A percentile compares a stretch with the other conserved stretches of the same genome.
Conservation (phyloP, 1,139 yeast species). For the Blastobotrys proliferans region DNA sequence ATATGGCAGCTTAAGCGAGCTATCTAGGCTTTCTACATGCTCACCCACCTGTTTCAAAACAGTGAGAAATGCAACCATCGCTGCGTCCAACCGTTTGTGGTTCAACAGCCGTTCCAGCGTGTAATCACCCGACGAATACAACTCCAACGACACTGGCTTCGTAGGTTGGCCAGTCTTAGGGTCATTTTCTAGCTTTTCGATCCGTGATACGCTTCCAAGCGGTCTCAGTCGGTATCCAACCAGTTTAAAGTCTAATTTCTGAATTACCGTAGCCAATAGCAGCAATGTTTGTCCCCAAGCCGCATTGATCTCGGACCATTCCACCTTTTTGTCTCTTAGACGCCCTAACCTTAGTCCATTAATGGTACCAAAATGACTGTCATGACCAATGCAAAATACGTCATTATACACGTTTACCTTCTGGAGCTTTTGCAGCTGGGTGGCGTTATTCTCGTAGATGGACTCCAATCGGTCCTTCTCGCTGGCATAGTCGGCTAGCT, state of each 20-base stretch:
- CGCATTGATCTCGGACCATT: constrained; percentile 91
- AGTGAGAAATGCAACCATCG: constrained; percentile 71
- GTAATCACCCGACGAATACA: constrained; percentile 63
- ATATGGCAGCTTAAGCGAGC: constrained; percentile 70
- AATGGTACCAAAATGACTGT: constrained; percentile 81
- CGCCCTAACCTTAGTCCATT: constrained; percentile 80
- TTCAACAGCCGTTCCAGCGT: constrained; percentile 65
- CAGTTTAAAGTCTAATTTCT: constrained; percentile 53
- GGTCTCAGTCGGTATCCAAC: constrained; percentile 67
- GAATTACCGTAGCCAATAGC: constrained; percentile 59
- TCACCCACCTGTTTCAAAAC: constrained; percentile 55
- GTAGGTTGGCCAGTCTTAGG: constrained; percentile 34
- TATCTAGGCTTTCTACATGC: constrained; percentile 46
- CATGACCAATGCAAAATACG: constrained; percentile 76
- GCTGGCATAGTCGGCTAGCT: constrained; percentile 44
- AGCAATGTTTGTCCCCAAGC: constrained; percentile 85
- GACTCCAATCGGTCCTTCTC: constrained; percentile 61
- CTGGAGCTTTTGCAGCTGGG: constrained; percentile 65
- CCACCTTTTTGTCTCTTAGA: constrained; percentile 50
- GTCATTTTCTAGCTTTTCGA: constrained; percentile 53
- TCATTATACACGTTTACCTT: constrained; percentile 76
- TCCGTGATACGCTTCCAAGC: constrained; percentile 77
- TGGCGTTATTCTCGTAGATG: constrained; percentile 55
- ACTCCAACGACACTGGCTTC: constrained; percentile 40
- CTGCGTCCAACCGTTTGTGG: constrained; percentile 66